phyloP scores from a whole-genome alignment of 2,329 filamentous ascomycete species.

The Epichloe brachyelytri region DNA sequence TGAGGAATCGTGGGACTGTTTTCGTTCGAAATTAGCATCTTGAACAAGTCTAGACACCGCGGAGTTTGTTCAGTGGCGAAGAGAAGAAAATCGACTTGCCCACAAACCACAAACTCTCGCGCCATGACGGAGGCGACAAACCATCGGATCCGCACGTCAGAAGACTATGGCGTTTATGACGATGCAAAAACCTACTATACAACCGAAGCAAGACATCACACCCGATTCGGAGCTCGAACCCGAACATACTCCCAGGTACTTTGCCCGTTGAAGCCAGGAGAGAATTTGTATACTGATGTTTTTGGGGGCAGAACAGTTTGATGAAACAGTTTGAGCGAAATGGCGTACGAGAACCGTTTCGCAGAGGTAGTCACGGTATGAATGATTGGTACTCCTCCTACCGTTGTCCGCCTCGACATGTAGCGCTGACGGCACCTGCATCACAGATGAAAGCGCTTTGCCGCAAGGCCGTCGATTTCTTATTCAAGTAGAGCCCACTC shows the following conservation, averaged over 20 bases:
- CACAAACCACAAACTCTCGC: neutral
- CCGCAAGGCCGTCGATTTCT: constrained; percentile 63
- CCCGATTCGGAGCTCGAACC: constrained; percentile 35
- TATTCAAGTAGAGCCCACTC: constrained; percentile 72
- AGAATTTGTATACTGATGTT: neutral
- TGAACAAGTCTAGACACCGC: neutral
- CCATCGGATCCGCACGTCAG: constrained; percentile 23
- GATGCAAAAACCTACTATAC: constrained; percentile 48
- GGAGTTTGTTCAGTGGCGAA: neutral
- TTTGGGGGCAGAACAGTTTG: constrained; percentile 34
- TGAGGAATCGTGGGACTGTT: too few species aligned
- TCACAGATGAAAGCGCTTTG: constrained; percentile 56
- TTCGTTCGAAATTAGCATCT: neutral
- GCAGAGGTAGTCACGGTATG: constrained; percentile 47
- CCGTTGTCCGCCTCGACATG: neutral
- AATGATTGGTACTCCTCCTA: neutral
- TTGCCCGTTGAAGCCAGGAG: neutral
- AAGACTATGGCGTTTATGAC: constrained; percentile 39
- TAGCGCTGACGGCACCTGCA: neutral
- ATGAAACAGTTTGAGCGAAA: constrained; percentile 39
- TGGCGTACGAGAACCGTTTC: constrained; percentile 39
- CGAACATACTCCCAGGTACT: constrained; percentile 44
- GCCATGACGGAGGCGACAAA: constrained; percentile 16
- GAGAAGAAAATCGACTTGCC: neutral
- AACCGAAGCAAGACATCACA: constrained; percentile 39